phyloP scores from a whole-genome alignment of 2,329 filamentous ascomycete species.

The Talaromyces amestolkiae region DNA sequence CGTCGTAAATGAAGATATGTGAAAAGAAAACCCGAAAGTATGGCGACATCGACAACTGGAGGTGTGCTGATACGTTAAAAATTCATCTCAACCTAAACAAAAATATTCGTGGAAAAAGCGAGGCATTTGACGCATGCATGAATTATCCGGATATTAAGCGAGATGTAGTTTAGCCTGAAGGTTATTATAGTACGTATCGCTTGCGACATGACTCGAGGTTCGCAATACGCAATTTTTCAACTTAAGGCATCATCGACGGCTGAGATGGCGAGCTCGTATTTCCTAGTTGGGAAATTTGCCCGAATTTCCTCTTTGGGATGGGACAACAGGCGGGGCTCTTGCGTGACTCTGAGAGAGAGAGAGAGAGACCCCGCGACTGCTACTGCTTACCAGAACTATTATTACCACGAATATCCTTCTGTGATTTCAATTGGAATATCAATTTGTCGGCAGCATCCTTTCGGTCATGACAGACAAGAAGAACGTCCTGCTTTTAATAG shows the following conservation, averaged over 20 bases:
- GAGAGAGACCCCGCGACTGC: not conserved
- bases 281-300: not conserved
- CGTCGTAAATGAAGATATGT: not conserved
- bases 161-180: not conserved
- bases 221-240: not conserved
- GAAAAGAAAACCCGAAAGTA: not conserved
- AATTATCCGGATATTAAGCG: not conserved
- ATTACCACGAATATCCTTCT: not conserved
- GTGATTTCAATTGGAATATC: too few species aligned
- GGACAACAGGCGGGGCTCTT: not conserved
- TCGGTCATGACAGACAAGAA: not conserved
- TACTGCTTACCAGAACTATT: not conserved
- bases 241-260: not conserved
- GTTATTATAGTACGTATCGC: not conserved
- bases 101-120: too few species aligned
- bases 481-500: conserved; percentile 43
- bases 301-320: not conserved
- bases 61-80: too few species aligned
- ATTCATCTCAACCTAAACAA: too few species aligned
- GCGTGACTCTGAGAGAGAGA: not conserved
- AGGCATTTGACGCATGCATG: not conserved
- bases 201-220: not conserved
- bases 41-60: not conserved
- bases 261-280: not conserved
- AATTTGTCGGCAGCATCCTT: too few species aligned